These are phyloP conservation scores for Clitoria ternatea DNA, from an alignment of 306 rosid genomes.

Conservation along the genomic window DNA sequence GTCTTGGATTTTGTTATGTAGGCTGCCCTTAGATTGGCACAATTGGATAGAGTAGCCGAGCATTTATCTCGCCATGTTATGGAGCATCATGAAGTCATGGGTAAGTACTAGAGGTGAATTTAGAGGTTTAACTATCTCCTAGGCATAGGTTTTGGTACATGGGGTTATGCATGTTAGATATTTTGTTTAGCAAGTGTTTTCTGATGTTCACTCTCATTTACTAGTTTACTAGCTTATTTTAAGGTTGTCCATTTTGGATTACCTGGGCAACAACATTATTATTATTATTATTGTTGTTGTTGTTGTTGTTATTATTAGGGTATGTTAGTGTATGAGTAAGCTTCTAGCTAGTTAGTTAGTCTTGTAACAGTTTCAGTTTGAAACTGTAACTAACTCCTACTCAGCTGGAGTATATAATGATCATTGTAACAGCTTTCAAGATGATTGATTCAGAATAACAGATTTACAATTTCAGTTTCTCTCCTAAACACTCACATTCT, in stretches of 20 bases:
- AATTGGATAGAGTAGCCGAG: constrained; percentile 92
- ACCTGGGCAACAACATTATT: not conserved
- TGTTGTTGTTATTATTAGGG: too few species aligned
- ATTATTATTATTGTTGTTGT: too few species aligned
- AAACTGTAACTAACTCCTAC: too few species aligned
- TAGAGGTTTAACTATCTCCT: constrained; percentile 15
- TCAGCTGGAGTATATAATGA: too few species aligned
- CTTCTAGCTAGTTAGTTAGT: too few species aligned
- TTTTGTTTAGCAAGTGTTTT: constrained; percentile 16
- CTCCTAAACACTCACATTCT: too few species aligned
- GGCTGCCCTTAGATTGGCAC: constrained; percentile 90
- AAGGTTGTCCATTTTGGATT: not conserved
- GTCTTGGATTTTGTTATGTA: constrained; percentile 31
- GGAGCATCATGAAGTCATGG: constrained; percentile 99
- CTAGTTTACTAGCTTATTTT: not conserved
- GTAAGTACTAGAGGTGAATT: constrained; percentile 49
- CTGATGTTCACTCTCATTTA: constrained; percentile 9
- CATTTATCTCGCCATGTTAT: constrained; percentile 81
- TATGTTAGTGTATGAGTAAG: too few species aligned
- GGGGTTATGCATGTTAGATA: constrained; percentile 14
- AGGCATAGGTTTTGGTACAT: constrained; percentile 1
- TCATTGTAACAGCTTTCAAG: too few species aligned
- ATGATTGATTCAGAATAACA: too few species aligned
- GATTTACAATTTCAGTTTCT: too few species aligned
- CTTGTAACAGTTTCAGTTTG: too few species aligned